phyloP scores from a whole-genome alignment of 176 grass and related monocot genomes.

The Zizania latifolia region DNA sequence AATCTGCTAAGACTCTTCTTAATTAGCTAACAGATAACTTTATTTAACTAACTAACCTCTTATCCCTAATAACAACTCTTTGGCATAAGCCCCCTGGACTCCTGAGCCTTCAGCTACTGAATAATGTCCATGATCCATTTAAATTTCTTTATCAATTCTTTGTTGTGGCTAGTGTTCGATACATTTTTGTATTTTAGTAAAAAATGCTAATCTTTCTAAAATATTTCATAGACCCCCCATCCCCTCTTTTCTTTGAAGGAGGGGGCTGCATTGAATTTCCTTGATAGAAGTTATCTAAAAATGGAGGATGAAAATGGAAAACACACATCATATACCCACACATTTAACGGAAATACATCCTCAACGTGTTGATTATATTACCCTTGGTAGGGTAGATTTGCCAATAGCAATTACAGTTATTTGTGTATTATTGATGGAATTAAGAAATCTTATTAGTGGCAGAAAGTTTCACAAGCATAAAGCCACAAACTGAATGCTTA shows the following conservation, averaged over 20 bases:
- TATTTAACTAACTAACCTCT: too few species aligned
- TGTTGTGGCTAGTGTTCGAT: neutral
- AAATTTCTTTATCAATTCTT: neutral
- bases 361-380: neutral
- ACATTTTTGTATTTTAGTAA: neutral
- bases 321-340: neutral
- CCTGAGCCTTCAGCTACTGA: too few species aligned
- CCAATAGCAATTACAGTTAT: neutral
- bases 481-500: neutral
- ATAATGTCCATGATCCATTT: neutral
- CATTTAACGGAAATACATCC: neutral
- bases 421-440: neutral
- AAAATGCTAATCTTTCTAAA: neutral
- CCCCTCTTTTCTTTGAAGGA: neutral
- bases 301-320: neutral
- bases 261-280: neutral
- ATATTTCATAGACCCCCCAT: too few species aligned
- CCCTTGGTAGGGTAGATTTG: neutral
- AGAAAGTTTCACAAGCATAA: conserved; percentile 19
- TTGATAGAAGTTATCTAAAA: neutral
- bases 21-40: too few species aligned
- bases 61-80: too few species aligned
- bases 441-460: neutral
- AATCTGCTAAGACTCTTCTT: too few species aligned
- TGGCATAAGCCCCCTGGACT: too few species aligned